phyloP scores from a whole-genome alignment of 805 yeast species.

The Suhomyces prunicola region DNA sequence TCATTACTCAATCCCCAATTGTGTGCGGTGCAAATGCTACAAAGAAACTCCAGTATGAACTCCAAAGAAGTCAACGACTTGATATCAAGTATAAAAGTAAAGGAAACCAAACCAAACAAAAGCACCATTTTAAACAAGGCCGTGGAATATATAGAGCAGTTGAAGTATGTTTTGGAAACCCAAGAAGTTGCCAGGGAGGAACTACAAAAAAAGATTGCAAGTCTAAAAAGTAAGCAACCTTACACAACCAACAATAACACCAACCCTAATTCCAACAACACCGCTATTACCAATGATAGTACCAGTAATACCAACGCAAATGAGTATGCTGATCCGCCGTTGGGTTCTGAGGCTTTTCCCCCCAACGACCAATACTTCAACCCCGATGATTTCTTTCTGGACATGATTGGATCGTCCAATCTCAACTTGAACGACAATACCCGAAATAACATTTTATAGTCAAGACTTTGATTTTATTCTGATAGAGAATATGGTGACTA shows the following conservation, averaged over 20 bases:
- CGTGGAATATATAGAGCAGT: constrained; percentile 72
- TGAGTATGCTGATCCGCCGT: neutral
- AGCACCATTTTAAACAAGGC: constrained; percentile 72
- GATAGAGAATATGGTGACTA: neutral
- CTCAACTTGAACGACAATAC: constrained; percentile 1
- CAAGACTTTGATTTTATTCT: neutral
- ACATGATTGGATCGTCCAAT: constrained; percentile 11
- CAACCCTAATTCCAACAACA: neutral
- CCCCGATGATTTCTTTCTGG: constrained; percentile 23
- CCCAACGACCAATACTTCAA: constrained; percentile 12
- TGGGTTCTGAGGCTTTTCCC: neutral
- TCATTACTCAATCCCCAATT: constrained; percentile 51
- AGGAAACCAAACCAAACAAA: constrained; percentile 78
- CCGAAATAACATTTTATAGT: neutral
- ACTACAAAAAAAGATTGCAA: constrained; percentile 19
- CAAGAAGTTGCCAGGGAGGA: constrained; percentile 50
- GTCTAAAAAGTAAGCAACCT: neutral
- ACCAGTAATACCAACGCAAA: neutral
- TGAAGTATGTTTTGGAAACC: constrained; percentile 55
- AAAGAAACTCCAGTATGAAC: constrained; percentile 26
- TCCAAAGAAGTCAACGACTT: constrained; percentile 35
- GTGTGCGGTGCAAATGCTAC: constrained; percentile 43
- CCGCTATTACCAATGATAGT: neutral
- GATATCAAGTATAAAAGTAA: constrained; percentile 41
- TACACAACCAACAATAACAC: neutral